These are phyloP conservation scores for Sextonia rubra DNA, from an alignment of 164 flowering plant species.

Conservation along the genomic window DNA sequence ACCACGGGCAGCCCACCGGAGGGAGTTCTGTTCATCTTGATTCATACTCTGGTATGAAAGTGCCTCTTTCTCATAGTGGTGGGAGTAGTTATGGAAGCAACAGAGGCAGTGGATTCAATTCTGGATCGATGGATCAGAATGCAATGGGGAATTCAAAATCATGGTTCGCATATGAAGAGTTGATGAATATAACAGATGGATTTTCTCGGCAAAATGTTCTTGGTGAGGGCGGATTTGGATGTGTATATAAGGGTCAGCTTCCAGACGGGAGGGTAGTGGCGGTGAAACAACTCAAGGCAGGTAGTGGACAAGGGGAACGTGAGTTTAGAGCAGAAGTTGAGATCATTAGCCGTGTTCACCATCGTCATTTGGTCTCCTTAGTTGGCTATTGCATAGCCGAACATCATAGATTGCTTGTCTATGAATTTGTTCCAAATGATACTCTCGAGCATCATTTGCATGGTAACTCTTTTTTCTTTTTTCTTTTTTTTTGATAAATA, in stretches of 20 bases:
- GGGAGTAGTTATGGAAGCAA: slow-evolving; percentile 9
- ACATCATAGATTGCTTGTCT: slow-evolving; percentile 63
- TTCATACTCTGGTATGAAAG: slow-evolving; percentile 13
- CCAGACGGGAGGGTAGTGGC: slow-evolving; percentile 68
- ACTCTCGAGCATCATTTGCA: slow-evolving; percentile 22
- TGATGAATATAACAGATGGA: slow-evolving; percentile 52
- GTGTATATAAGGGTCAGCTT: slow-evolving; percentile 69
- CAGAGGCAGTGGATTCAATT: slow-evolving; percentile 5
- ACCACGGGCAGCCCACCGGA: slow-evolving; percentile 15
- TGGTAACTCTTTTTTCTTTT: too few relatives aligned
- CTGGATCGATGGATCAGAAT: not conserved
- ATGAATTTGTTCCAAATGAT: slow-evolving; percentile 65
- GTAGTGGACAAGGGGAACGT: slow-evolving; percentile 83
- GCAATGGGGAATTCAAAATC: not conserved
- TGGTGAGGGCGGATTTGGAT: slow-evolving; percentile 88
- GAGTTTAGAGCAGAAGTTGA: slow-evolving; percentile 87
- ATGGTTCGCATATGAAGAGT: slow-evolving; percentile 59
- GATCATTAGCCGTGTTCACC: slow-evolving; percentile 83
- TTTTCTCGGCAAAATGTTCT: slow-evolving; percentile 51
- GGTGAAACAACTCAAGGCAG: slow-evolving; percentile 65
- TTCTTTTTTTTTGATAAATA: too few relatives aligned
- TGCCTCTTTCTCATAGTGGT: slow-evolving; percentile 13
- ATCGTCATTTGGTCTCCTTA: slow-evolving; percentile 20
- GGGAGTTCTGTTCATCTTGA: slow-evolving; percentile 17
- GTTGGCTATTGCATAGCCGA: slow-evolving; percentile 73